phyloP scores from a whole-genome alignment of 2,329 filamentous ascomycete genomes.

The Aspergillus phoenicis region DNA sequence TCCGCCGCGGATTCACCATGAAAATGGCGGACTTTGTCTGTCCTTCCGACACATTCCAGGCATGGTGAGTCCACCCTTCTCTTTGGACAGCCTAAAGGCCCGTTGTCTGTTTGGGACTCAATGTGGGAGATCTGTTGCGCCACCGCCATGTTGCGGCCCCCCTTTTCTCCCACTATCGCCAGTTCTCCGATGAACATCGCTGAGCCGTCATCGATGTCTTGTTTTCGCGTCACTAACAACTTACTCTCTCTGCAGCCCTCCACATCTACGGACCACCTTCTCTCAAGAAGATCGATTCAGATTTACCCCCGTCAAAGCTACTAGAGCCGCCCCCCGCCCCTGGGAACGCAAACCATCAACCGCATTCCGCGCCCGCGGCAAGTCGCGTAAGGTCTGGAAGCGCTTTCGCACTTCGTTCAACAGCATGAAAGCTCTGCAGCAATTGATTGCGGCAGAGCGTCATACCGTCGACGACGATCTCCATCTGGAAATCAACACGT shows the following conservation, averaged over 20 bases:
- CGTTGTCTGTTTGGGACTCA: neutral
- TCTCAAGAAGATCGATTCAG: constrained; percentile 32
- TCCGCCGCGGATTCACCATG: constrained; percentile 4
- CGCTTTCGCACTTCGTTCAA: constrained; percentile 43
- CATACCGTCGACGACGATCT: constrained; percentile 26
- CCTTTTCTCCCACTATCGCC: neutral
- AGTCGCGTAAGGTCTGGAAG: constrained; percentile 51
- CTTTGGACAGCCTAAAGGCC: neutral
- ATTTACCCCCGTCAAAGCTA: constrained; percentile 47
- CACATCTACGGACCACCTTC: constrained; percentile 6
- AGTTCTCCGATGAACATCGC: neutral
- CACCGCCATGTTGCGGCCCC: neutral
- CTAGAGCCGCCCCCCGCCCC: constrained; percentile 39
- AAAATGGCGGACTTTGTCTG: constrained; percentile 11
- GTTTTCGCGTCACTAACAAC: neutral
- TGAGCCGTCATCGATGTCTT: neutral
- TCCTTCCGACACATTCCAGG: constrained; percentile 7
- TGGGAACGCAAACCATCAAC: constrained; percentile 51
- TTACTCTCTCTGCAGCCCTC: neutral
- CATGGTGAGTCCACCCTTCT: neutral
- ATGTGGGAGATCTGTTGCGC: neutral
- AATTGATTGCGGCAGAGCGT: constrained; percentile 23
- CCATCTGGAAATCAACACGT: constrained; percentile 37
- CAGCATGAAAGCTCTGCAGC: constrained; percentile 35
- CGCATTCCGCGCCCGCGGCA: constrained; percentile 42